Evolutionary conservation across 371 early-diverging fungal species (phyloP), one percentile per base, ranked within the genome.

Genomic region (Basidiobolus meristosporus): DNA sequence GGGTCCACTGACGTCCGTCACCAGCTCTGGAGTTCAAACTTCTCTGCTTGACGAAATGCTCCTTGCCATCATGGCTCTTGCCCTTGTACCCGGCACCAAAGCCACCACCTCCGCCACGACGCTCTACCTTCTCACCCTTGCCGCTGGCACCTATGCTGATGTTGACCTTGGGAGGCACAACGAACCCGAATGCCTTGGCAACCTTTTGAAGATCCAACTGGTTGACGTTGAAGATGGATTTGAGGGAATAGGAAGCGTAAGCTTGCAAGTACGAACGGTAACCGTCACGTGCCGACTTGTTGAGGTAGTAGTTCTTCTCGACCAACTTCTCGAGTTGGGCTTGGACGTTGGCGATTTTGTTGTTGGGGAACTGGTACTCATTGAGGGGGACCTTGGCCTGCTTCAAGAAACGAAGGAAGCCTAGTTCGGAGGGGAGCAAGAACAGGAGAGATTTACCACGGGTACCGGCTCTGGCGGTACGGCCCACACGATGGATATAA

Each of bases 401-500:
- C 62, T 99, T 99, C 40, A 99, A 65, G 54, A 78, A 96, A 42
- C 91, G 77, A 46, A 98, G 69, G 67, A 95, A 95, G 5, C 90
- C 90, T 41, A 92, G 65, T 54, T 99, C 98, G 22, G 77, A 72
- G 18, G 98, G 96, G 18, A 95, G 68, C 38, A 99, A 71, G 67
- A 98, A 90, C 19, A 96, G 62, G 30, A 98, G 68, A 14, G 95
- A 85, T 46, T 78, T 78, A 32, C 99, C 99, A 33, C 70, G 57
- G 32, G 82, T 73, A 35, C 90, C 90, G 1, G 90, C 93, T 53
- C 99, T 77, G 5, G 98, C 99, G 1, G 98, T 98, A 47, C 99
- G 77, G 17, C 99, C 99, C 17, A 97, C 95, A 50, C 99, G 81
- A 56, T 98, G 99, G 47, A 97, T 92, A 57, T 98, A 98, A 52